Base-by-base conservation (phyloP, 768 basidiomycete genomes). In the Lentinula sp. region DNA sequence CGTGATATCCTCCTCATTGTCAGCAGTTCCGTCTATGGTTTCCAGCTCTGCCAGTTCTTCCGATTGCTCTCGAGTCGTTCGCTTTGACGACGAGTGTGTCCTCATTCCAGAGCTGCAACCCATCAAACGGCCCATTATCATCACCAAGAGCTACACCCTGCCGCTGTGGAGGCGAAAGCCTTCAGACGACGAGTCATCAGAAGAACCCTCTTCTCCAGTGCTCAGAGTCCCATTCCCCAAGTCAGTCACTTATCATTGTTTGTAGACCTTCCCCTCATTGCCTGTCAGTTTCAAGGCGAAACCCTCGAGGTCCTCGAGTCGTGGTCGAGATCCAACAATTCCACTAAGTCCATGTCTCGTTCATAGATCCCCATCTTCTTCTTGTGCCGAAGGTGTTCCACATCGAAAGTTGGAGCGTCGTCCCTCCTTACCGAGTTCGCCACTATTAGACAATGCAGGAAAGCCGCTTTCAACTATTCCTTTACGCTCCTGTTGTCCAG, bases 81-180 rank as follows among this genome's bases (percentile, higher is more conserved):
- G 90, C 60, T 92, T 92, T 72, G 83, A 91, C 75, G 76, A 77
- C 57, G 81, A 87, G 66, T 91, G 90, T 62, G 76, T 89, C 4
- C 80, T 92, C 66, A 91, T 92, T 60, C 90, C 90, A n/a, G 82
- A 87, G 56, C 66, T 67, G 1, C 69, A 70, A 15, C 72, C 74
- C 54, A 73, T 76, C 4, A 81, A 77, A 57, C 72, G 79, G 32
- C 78, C 84, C 28, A 75, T 79, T 48, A 73, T 88, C 51, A 69
- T 85, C 65, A 85, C 84, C 32, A 90, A 83, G 66, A 85, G 86
- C 3, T 88, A 86, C 64, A 79, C 86, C 0, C 74, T 91, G 61
- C 88, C 89, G 0, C 71, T 91, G 45, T 91, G 88, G 81, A 58
- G 55, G 66, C 66, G 35, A 13, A 12, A 61, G 61, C 10, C 48